phyloP scores from a whole-genome alignment of 2,329 filamentous ascomycete genomes.

The Zasmidium angulare region DNA sequence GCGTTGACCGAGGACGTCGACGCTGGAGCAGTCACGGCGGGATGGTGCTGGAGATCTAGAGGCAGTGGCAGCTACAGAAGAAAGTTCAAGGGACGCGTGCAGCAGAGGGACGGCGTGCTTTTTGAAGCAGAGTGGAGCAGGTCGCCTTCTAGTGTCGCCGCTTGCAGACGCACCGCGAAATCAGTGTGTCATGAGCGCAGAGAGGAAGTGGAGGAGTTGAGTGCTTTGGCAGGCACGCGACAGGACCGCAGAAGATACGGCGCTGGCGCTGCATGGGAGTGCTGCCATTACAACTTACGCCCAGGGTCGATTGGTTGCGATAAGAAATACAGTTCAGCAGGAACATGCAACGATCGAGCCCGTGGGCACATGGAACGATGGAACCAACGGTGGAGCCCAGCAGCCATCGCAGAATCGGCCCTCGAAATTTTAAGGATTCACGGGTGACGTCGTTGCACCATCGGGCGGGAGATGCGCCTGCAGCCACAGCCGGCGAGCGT shows the following conservation, averaged over 20 bases:
- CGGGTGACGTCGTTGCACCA: neutral
- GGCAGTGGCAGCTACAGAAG: neutral
- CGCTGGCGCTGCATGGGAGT: neutral
- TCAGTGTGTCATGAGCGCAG: neutral
- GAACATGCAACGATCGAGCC: neutral
- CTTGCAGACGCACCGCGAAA: neutral
- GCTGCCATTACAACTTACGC: neutral
- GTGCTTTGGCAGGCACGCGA: neutral
- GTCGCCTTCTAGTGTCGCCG: conserved; percentile 1
- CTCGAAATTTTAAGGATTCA: neutral
- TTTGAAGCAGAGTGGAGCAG: conserved; percentile 2
- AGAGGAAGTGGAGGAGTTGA: neutral
- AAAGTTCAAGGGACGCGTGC: neutral
- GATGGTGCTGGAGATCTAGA: neutral
- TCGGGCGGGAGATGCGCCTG: neutral
- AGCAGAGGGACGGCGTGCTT: conserved; percentile 1
- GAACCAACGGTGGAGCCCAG: neutral
- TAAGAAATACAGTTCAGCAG: neutral
- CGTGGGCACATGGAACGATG: neutral
- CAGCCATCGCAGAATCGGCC: neutral
- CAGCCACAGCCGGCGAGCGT: neutral
- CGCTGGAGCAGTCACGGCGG: neutral
- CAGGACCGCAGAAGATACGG: conserved; percentile 5
- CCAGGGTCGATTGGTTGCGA: conserved; percentile 1
- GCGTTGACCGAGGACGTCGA: neutral